Base-by-base conservation (phyloP, 179 eudicot genomes). In the Nepenthes alata region DNA sequence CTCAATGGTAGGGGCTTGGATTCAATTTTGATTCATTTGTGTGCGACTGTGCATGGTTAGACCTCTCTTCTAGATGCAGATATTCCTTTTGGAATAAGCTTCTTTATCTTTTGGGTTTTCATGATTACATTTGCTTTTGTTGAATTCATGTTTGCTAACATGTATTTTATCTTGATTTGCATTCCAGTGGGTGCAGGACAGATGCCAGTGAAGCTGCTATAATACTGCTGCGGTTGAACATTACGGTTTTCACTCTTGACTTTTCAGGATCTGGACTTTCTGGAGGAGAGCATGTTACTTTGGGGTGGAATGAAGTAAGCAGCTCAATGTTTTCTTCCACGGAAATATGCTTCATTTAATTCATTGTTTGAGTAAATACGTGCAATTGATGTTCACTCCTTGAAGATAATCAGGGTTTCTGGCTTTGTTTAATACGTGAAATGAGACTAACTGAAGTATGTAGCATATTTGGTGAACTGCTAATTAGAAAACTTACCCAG, bases 171-270 rank as follows among this genome's bases (percentile, higher is more conserved):
- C 70, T 55, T 25, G 25, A 53, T 72, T 71, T 74, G 25, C 25
- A 25, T 25, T 73, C 63, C 83, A 94, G 99, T 81, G 99, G 99
- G 63, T 94, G 97, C 84, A 78, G 99, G 80, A 81, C 94, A 64
- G 99, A 94, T 84, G 99, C 95, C 37, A 90, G 96, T 71, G 99
- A 94, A 81, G 99, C 95, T 62, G 99, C 99, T 67, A 80, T 90
- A 53, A 87, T 94, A 68, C 76, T 94, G 73, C 74, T 94, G 83
- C 99, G 96, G 38, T 81, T 85, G 62, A 94, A 94, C 67, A 87
- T 94, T 47, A 83, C 98, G 11, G 97, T 93, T 60, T 93, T 93
- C 70, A 85, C 98, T 58, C 85, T 93, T 66, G 98, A 93, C 75
- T 93, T 93, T 69, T 93, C 98, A 47, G 97, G 99, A 61, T 94